Percentiles rank a stretch among this genome's conserved stretches.
Evolutionary conservation across 805 yeast genomes (phyloP).

Genomic region (Cyberlindnera sargentensis): DNA sequence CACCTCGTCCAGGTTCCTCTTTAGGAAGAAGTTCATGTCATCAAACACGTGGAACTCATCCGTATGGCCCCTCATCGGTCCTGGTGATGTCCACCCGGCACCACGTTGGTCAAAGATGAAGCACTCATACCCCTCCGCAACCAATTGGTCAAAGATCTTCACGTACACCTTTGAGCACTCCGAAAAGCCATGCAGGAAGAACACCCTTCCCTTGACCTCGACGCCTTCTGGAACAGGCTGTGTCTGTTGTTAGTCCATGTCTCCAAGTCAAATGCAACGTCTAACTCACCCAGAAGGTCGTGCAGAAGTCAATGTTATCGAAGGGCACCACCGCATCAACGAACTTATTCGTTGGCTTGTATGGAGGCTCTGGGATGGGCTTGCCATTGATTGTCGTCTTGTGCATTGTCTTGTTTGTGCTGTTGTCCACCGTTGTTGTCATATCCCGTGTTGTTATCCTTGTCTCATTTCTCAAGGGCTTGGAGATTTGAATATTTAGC

Average conservation of each 20-base stretch:
- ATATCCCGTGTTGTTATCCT: background rate
- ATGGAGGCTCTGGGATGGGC: conserved; percentile 6
- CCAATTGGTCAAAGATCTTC: conserved; percentile 46
- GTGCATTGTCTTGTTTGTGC: background rate
- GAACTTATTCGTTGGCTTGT: conserved; percentile 3
- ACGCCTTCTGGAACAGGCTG: conserved; percentile 27
- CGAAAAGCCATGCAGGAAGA: conserved; percentile 67
- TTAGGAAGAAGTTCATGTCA: conserved; percentile 54
- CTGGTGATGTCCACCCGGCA: conserved; percentile 57
- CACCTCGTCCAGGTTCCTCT: conserved; percentile 33
- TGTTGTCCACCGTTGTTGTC: background rate
- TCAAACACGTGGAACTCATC: conserved; percentile 48
- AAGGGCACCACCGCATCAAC: conserved; percentile 20
- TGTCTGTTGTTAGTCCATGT: background rate
- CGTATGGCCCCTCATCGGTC: conserved; percentile 46
- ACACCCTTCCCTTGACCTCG: conserved; percentile 42
- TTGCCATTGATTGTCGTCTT: background rate
- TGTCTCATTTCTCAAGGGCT: too few relatives aligned
- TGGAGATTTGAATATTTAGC: too few relatives aligned
- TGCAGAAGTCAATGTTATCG: conserved; percentile 34
- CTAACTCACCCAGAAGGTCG: conserved; percentile 24
- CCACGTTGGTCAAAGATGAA: conserved; percentile 75
- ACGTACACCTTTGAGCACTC: conserved; percentile 47
- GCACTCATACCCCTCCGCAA: conserved; percentile 50
- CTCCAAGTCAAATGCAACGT: background rate